A percentile compares a stretch with the other conserved stretches of the same genome.
Conservation (phyloP, 208 protist species). For the Herpetomonas samuelpessoai region DNA sequence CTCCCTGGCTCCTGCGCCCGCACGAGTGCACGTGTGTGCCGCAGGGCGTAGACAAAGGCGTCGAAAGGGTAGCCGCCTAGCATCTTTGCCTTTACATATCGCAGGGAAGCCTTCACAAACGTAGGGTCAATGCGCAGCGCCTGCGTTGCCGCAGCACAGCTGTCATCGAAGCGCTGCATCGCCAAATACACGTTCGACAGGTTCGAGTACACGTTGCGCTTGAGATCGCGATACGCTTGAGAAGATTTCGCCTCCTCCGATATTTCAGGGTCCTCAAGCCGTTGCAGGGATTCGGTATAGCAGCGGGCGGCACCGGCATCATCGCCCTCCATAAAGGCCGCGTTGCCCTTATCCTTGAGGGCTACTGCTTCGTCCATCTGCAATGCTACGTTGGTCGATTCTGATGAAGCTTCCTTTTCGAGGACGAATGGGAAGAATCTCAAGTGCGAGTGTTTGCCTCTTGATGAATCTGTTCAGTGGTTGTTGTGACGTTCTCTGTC, state of each 20-base stretch:
- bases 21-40: slow-evolving; percentile 56
- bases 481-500: background rate
- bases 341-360: slow-evolving; percentile 61
- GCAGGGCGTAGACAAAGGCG: slow-evolving; percentile 61
- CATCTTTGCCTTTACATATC: slow-evolving; percentile 59
- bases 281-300: slow-evolving; percentile 36
- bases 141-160: slow-evolving; percentile 34
- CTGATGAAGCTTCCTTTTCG: background rate
- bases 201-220: slow-evolving; percentile 66
- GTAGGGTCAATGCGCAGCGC: slow-evolving; percentile 36
- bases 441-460: no score
- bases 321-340: slow-evolving; percentile 35
- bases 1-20: slow-evolving; percentile 19
- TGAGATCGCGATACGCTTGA: slow-evolving; percentile 17
- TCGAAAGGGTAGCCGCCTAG: slow-evolving; percentile 68
- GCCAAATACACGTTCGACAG: slow-evolving; percentile 55
- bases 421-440: background rate
- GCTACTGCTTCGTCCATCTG: slow-evolving; percentile 23
- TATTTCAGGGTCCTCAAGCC: slow-evolving; percentile 2
- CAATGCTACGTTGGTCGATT: slow-evolving; percentile 1
- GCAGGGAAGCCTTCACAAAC: slow-evolving; percentile 61
- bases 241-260: background rate
- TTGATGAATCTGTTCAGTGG: background rate
- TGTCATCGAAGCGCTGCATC: slow-evolving; percentile 23
- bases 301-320: slow-evolving; percentile 25